Base-by-base conservation (phyloP, 2,329 filamentous ascomycete species). In the Arachnopeziza araneosa region DNA sequence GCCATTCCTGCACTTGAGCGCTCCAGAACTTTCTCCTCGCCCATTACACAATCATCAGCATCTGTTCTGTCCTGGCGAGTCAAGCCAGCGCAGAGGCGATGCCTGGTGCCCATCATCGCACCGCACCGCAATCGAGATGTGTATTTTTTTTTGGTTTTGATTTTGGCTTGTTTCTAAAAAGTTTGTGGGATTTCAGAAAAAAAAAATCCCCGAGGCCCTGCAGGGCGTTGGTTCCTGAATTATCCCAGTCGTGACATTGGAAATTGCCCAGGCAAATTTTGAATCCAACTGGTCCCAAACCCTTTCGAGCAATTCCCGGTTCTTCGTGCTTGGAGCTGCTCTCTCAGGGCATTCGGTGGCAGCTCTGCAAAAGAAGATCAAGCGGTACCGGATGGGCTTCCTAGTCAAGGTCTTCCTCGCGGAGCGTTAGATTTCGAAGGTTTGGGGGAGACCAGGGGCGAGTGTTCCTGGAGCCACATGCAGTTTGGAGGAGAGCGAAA, bases 401-500 rank as follows among this genome's bases (percentile, higher is more conserved):
- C 50, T 24, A 22, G 50, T 52, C 24, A 23, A n/a, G 50, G 50
- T n/a, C 36, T 44, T 52, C 50, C 50, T 23, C 50, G 21, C 55
- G 55, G 59, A 55, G 59, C 52, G 24, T 58, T 50, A 24, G 52
- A 51, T 55, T 52, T 56, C 53, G 24, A 44, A 21, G 30, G 24
- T 26, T 48, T 26, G 50, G 21, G 24, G 24, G 26, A n/a, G 52
- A 21, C 50, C 50, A 44, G 50, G 50, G 50, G 19, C 4, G 19
- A 12, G 21, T 52, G 50, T 52, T 52, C 50, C 50, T 52, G 50
- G 22, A 23, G 50, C 50, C 50, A 24, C 24, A 23, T 52, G 50
- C 21, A 52, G 50, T 50, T 36, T 49, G 36, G 32, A 48, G 32
- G 24, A 23, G 12, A n/a, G 23, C n/a, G n/a, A n/a, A n/a, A 57